Base-by-base conservation (phyloP, 345 rosid species). In the Linum lewisii region DNA sequence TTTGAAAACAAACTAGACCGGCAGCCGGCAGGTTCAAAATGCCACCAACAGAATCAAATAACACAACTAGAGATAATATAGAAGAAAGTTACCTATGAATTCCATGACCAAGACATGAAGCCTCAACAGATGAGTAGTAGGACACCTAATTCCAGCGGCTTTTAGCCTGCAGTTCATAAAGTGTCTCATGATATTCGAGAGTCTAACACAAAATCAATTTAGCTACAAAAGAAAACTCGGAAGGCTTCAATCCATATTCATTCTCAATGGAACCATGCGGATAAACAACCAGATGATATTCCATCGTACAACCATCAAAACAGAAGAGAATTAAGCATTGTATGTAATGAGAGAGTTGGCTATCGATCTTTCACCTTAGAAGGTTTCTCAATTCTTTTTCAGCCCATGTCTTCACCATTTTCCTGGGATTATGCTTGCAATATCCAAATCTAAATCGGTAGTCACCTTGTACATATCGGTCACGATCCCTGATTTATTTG, bases 391-490 rank as follows among this genome's bases (percentile, higher is more conserved):
- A 81, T 81, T 92, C 98, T 66, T 92, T 92, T 72, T 92, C 98
- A 69, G 98, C 98, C 98, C 98, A 92, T 0, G 89, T 92, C 73
- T 88, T 83, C 23, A 92, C 98, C 98, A 92, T 92, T 81, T 92
- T 88, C 60, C 98, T 81, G 2, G 96, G 96, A 76, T 92, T 92
- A 72, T 92, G 98, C 73, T 85, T 84, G 78, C 94, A 82, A 70
- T 92, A 92, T 16, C 95, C 97, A 78, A 83, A 58, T 77, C 98
- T 83, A 73, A 92, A 92, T 32, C 98, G 90, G 71, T 79, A 92
- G 72, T 88, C 98, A 71, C 98, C 98, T 78, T 86, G 95, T 37
- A 92, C 98, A 71, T 88, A 92, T 32, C 93, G 81, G 79, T 92
- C 97, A 53, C 97, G 87, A 62, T 92, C 98, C 82, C 98, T 92